Base-by-base conservation (phyloP, 1,284 basidiomycete species). In the Cryptococcus deneoformans region DNA sequence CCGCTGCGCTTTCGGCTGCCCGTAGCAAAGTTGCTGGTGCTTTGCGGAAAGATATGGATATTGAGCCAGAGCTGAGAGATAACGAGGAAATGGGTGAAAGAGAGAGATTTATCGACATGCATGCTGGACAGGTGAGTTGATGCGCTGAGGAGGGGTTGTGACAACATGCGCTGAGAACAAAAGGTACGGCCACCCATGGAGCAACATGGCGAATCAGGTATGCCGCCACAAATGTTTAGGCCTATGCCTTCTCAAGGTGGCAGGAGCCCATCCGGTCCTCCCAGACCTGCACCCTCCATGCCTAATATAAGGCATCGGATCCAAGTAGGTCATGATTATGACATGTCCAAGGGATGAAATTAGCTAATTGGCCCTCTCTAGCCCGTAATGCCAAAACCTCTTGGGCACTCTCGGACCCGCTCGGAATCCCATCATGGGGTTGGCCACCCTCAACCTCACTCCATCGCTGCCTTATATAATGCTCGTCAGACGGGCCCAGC, bases 1-100 rank as follows among this genome's bases (percentile, higher is more conserved):
- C 39, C 6, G 11, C 34, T 14, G 36, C 24, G 11, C 45, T 16
- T 12, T n/a, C 45, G 10, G 12, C 35, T 7, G 20, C 20, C 20
- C 38, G 70, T 39, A 63, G 59, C 16, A 50, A 64, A 38, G 50
- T 72, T 20, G 69, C 69, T 6, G 68, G 65, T 35, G 70, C 64
- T 4, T 39, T 71, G 24, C 49, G 70, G 11, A 56, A 56, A 16
- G 69, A 66, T 45, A 53, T 48, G 48, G 67, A 67, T 11, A 48
- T 65, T 38, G 64, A 57, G 16, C 53, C 36, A 10, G 59, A 65
- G n/a, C 51, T 70, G 9, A 57, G 60, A 6, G 54, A 60, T 29
- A 66, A 67, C 12, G 57, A 63, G 3, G 68, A 71, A 42, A 63
- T 57, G 14, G 56, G 64, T 24, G 52, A 65, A 20, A 54, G 57